Base-by-base conservation (phyloP, 2,329 filamentous ascomycete genomes). In the Sphaerulina musiva region DNA sequence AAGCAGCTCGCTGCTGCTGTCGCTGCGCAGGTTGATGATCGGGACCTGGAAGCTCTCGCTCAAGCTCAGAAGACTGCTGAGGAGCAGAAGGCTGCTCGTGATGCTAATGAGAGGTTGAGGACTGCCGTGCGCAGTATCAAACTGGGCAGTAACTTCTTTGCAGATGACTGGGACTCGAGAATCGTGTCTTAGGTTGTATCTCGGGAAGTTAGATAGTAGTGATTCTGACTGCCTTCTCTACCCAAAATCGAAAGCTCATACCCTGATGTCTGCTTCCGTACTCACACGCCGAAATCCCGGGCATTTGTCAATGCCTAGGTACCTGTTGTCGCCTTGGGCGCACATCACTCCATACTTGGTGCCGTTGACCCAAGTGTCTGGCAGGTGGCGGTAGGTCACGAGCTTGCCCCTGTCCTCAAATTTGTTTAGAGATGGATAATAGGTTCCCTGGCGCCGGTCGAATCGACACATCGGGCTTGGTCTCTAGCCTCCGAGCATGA, bases 1-100 rank as follows among this genome's bases (percentile, higher is more conserved):
- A 60, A 67, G 31, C 71, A 76, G 61, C 66, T 77, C 10, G 70
- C 68, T 1, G 51, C 61, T 3, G 66, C 66, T 23, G 71, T 70
- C 1, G 68, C 64, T 54, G 50, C 51, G 4, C 69, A 74, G n/a
- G 61, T 75, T 10, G 56, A 70, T 12, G 61, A 66, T 29, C 58
- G 53, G 41, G 65, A 72, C 23, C 49, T 76, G 17, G 66, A 69
- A 2, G 55, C 65, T 31, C 55, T 76, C 49, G 60, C 61, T 1
- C 64, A 63, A 6, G 63, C 64, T 31, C 73, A 76, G 66, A 65
- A 64, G 40, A 58, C 62, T 14, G 64, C 64, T 11, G 29, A 44
- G 7, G 61, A 64, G 58, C 55, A 54, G 38, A 58, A 55, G 40
- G 55, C 44, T 43, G 48, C 57, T 23, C 53, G 65, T 38, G 59